Conservation (phyloP, 2,329 filamentous ascomycete genomes). For the Diaporthe humulicola region DNA sequence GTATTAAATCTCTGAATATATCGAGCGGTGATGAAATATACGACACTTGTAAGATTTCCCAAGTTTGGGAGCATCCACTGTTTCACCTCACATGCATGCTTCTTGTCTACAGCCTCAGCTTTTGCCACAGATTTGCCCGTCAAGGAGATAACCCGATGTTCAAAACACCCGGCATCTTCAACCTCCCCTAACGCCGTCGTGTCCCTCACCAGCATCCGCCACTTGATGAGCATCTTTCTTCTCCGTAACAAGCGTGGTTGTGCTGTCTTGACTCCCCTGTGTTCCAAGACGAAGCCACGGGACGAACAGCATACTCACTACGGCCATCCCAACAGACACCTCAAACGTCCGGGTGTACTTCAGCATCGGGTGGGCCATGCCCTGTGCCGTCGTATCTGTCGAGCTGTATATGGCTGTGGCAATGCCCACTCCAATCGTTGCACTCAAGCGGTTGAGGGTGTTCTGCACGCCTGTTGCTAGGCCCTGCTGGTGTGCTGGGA, state of each 20-base stretch:
- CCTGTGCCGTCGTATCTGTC: conserved; percentile 52
- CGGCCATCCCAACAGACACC: conserved; percentile 60
- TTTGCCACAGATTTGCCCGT: background rate
- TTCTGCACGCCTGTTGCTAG: conserved; percentile 78
- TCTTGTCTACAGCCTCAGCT: background rate
- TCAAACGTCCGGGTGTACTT: conserved; percentile 67
- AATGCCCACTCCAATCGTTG: conserved; percentile 72
- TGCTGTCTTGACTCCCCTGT: conserved; percentile 55
- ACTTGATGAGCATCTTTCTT: background rate
- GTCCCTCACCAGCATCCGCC: background rate
- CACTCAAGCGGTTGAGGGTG: conserved; percentile 72
- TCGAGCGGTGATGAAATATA: no score
- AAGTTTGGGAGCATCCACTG: no score
- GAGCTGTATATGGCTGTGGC: conserved; percentile 72
- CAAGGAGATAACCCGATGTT: background rate
- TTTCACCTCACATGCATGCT: background rate
- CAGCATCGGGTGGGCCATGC: conserved; percentile 56
- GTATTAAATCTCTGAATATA: no score
- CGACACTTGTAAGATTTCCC: no score
- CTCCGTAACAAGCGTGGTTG: background rate
- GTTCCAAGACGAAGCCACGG: conserved; percentile 67
- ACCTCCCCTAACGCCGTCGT: background rate
- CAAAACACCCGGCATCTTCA: background rate
- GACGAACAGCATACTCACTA: conserved; percentile 58
- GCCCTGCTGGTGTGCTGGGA: conserved; percentile 73